phyloP scores from a whole-genome alignment of 306 rosid species.

The Trifolium repens region DNA sequence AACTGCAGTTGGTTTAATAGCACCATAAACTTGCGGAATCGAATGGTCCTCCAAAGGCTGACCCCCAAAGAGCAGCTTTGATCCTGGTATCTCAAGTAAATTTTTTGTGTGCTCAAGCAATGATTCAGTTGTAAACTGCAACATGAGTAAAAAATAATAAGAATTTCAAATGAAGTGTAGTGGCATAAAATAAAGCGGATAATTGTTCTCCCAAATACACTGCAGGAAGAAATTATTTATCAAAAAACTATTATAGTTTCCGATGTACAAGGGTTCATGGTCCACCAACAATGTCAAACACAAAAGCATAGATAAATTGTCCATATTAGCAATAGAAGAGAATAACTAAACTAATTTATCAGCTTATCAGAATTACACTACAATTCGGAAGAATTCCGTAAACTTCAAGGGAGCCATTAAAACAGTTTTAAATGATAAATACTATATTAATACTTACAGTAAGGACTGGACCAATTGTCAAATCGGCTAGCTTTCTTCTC shows the following conservation, averaged over 20 bases:
- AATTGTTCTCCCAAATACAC: neutral
- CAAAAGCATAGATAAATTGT: neutral
- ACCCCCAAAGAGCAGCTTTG: constrained; percentile 93
- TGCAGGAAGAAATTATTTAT: too few species aligned
- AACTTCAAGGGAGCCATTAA: neutral
- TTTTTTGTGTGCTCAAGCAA: constrained; percentile 80
- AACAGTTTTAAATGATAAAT: neutral
- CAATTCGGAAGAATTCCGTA: neutral
- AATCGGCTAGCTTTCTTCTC: constrained; percentile 85
- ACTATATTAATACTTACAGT: constrained; percentile 57
- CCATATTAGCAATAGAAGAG: neutral
- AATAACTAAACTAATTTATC: constrained; percentile 4
- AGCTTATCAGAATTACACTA: constrained; percentile 1
- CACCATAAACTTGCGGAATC: constrained; percentile 83
- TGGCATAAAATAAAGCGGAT: neutral
- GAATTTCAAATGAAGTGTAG: constrained; percentile 27
- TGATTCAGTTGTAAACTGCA: constrained; percentile 74
- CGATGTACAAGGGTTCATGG: neutral
- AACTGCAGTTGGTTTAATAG: constrained; percentile 84
- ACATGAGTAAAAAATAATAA: constrained; percentile 32
- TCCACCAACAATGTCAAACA: constrained; percentile 17
- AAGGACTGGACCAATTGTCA: constrained; percentile 92
- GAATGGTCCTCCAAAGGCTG: constrained; percentile 74
- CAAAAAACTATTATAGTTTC: too few species aligned
- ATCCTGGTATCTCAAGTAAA: constrained; percentile 81